These are phyloP conservation scores for Helianthus tuberosus DNA, from an alignment of 129 eudicot species.

Conservation along the genomic window DNA sequence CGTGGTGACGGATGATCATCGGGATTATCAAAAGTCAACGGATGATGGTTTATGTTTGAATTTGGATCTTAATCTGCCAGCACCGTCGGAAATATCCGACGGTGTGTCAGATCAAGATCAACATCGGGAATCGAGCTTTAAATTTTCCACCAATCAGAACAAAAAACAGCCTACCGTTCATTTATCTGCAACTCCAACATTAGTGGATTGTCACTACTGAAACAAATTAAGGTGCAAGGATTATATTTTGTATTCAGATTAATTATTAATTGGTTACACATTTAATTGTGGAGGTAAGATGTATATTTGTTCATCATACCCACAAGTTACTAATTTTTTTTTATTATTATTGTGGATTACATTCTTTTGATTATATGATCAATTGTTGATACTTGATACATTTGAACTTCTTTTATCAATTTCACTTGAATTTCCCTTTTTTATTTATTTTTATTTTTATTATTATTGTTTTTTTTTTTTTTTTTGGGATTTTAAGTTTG, in stretches of 20 bases:
- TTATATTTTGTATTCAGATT: slow-evolving; percentile 28
- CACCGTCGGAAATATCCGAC: slow-evolving; percentile 47
- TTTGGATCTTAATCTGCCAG: slow-evolving; percentile 98
- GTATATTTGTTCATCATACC: slow-evolving; percentile 37
- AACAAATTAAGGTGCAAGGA: slow-evolving; percentile 40
- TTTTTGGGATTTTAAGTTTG: slow-evolving; percentile 21
- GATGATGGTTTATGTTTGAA: slow-evolving; percentile 58
- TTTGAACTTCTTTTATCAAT: slow-evolving; percentile 2
- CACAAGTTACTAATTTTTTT: slow-evolving; percentile 28
- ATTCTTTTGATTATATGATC: slow-evolving; percentile 24
- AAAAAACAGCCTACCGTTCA: slow-evolving; percentile 43
- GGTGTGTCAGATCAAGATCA: slow-evolving; percentile 25
- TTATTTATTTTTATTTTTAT: neutral
- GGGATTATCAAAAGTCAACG: slow-evolving; percentile 30
- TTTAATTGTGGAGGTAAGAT: slow-evolving; percentile 24
- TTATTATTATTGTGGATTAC: slow-evolving; percentile 19
- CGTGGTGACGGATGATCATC: slow-evolving; percentile 19
- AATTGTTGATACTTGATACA: slow-evolving; percentile 23
- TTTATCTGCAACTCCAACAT: slow-evolving; percentile 57
- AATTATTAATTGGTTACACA: neutral
- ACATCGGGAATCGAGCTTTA: slow-evolving; percentile 29
- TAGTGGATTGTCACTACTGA: slow-evolving; percentile 86
- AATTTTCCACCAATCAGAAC: slow-evolving; percentile 35
- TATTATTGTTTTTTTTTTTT: no score
- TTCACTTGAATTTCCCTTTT: slow-evolving; percentile 7